These are phyloP conservation scores for Acrocalymma vagum DNA, from an alignment of 2,329 filamentous ascomycete species.

Conservation along the genomic window DNA sequence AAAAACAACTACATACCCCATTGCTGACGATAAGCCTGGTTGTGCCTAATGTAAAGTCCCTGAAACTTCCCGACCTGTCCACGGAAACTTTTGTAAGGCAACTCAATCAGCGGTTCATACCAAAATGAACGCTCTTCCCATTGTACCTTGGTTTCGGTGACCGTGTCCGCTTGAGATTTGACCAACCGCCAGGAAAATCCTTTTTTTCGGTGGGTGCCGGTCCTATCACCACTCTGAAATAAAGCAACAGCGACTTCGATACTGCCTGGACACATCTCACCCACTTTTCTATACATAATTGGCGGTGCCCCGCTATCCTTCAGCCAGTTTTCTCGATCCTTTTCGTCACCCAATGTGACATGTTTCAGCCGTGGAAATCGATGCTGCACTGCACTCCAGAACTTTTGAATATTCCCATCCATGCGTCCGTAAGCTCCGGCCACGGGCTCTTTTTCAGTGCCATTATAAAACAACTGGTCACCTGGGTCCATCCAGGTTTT, in stretches of 20 bases:
- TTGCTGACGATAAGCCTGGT: background rate
- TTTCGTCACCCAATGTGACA: conserved; percentile 6
- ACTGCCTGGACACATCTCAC: conserved; percentile 6
- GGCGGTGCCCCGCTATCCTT: conserved; percentile 3
- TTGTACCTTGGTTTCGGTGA: too few species aligned
- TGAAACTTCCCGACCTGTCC: conserved; percentile 2
- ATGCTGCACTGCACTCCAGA: conserved; percentile 5
- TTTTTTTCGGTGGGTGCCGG: background rate
- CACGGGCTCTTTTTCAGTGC: conserved; percentile 6
- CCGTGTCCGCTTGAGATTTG: too few species aligned
- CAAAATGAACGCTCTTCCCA: too few species aligned
- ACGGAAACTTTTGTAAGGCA: too few species aligned
- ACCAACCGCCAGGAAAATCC: conserved; percentile 5
- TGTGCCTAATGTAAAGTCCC: conserved; percentile 1
- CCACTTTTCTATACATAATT: conserved; percentile 6
- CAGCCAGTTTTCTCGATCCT: too few species aligned
- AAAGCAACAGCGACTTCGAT: conserved; percentile 8
- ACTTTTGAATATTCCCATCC: conserved; percentile 4
- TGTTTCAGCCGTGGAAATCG: conserved; percentile 4
- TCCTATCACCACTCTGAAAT: conserved; percentile 4
- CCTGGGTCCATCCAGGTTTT: conserved; percentile 1
- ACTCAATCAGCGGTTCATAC: background rate
- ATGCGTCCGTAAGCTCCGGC: conserved; percentile 4
- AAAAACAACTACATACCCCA: background rate
- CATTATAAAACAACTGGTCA: background rate